phyloP scores from a whole-genome alignment of 495 filamentous ascomycete species.

The Saxispiralis lemnorum region DNA sequence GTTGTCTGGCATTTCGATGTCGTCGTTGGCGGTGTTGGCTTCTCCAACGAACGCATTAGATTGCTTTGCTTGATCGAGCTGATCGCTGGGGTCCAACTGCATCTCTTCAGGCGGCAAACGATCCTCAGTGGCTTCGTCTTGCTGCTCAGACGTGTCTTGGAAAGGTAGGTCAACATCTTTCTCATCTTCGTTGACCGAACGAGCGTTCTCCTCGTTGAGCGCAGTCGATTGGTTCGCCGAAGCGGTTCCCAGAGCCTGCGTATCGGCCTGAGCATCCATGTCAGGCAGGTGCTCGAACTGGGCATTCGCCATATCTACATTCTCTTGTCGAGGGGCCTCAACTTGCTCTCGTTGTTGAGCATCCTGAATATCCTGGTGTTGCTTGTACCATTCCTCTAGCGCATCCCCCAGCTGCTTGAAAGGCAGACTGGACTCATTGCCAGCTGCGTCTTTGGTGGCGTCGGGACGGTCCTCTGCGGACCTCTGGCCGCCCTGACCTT shows the following conservation, averaged over 20 bases:
- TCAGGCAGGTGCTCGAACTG: conserved; percentile 86
- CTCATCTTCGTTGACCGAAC: conserved; percentile 50
- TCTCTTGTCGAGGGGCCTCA: conserved; percentile 21
- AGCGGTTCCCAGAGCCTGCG: conserved; percentile 79
- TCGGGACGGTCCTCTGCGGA: neutral
- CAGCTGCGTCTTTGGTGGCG: conserved; percentile 1
- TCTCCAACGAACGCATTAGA: conserved; percentile 14
- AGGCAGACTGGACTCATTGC: conserved; percentile 29
- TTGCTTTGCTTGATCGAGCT: neutral
- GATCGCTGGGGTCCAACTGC: neutral
- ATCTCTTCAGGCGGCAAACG: conserved; percentile 29
- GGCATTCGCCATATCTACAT: conserved; percentile 47
- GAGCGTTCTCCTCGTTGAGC: conserved; percentile 67
- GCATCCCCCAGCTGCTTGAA: conserved; percentile 89
- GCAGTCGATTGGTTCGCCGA: conserved; percentile 68
- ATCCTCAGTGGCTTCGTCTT: conserved; percentile 28
- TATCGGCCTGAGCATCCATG: conserved; percentile 58
- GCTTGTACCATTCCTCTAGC: conserved; percentile 81
- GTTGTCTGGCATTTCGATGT: conserved; percentile 5
- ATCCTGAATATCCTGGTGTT: conserved; percentile 59
- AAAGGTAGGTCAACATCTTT: conserved; percentile 37
- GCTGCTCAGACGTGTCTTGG: conserved; percentile 39
- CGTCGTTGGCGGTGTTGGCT: neutral
- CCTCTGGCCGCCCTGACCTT: conserved; percentile 4
- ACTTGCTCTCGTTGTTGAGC: conserved; percentile 45